Percentiles rank a stretch among this genome's conserved stretches.
Conservation (phyloP, 345 rosid species). For the Viola odorata region DNA sequence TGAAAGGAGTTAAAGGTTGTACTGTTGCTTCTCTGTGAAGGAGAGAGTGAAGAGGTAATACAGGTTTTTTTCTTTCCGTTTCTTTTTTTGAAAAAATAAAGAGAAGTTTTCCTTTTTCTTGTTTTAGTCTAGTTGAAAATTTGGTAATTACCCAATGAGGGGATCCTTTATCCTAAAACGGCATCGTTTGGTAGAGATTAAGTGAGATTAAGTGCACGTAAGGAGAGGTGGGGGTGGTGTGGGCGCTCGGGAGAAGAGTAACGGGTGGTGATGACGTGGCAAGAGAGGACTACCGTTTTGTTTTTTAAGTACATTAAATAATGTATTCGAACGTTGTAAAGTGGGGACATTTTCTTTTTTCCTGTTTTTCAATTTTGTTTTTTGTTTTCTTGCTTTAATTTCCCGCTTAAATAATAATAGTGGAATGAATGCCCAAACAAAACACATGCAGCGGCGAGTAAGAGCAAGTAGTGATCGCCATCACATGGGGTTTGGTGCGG, state of each 20-base stretch:
- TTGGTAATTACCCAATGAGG: too few species aligned
- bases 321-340: constrained; percentile 42
- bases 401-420: constrained; percentile 16
- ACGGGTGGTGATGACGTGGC: constrained; percentile 39
- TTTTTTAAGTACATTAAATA: background rate
- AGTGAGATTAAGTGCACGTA: constrained; percentile 25
- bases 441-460: constrained; percentile 20
- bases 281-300: constrained; percentile 1
- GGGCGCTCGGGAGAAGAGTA: constrained; percentile 3
- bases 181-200: too few species aligned
- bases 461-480: too few species aligned
- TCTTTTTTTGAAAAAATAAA: too few species aligned
- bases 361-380: background rate
- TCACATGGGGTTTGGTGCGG: background rate
- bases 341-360: constrained; percentile 28
- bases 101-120: too few species aligned
- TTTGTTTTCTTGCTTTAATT: constrained; percentile 12
- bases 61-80: too few species aligned
- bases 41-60: too few species aligned
- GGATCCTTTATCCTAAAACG: too few species aligned
- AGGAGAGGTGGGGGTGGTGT: background rate
- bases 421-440: background rate
- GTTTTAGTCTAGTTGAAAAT: too few species aligned
- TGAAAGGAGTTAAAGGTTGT: too few species aligned
- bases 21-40: too few species aligned